These are phyloP conservation scores for Pyrenophora tritici-repentis DNA, from an alignment of 2,329 filamentous ascomycete genomes.

Conservation along the genomic window DNA sequence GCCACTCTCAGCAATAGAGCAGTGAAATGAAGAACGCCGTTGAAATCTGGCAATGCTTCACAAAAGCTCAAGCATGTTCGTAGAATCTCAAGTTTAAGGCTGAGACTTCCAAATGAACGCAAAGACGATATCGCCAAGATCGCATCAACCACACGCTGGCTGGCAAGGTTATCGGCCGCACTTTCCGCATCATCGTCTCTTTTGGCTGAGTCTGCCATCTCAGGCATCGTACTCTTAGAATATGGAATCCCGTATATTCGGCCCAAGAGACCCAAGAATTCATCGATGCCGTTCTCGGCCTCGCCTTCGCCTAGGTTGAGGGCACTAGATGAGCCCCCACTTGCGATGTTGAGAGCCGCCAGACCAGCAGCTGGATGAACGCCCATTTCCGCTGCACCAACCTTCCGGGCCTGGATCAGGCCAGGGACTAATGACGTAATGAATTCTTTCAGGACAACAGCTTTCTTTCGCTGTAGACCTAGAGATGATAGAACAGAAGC, in stretches of 20 bases:
- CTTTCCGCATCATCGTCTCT: constrained; percentile 8
- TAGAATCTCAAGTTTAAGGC: constrained; percentile 83
- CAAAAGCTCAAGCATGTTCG: constrained; percentile 91
- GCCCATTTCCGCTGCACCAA: constrained; percentile 93
- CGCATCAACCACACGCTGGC: constrained; percentile 52
- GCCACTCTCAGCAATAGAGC: constrained; percentile 81
- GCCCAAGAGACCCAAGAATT: constrained; percentile 49
- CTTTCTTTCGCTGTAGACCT: constrained; percentile 85
- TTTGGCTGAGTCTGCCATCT: constrained; percentile 13
- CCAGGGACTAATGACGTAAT: constrained; percentile 81
- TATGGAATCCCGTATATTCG: constrained; percentile 51
- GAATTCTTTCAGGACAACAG: constrained; percentile 84
- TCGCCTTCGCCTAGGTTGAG: constrained; percentile 57
- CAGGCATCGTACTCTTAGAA: constrained; percentile 26
- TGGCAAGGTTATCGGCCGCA: constrained; percentile 31
- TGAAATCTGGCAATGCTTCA: constrained; percentile 89
- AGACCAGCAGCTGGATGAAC: constrained; percentile 92
- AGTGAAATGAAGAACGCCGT: constrained; percentile 86
- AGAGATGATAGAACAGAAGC: constrained; percentile 81
- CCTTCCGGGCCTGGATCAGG: constrained; percentile 85
- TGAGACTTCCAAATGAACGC: constrained; percentile 72
- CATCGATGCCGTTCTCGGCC: constrained; percentile 48
- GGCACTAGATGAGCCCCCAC: constrained; percentile 72
- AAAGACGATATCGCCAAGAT: constrained; percentile 62
- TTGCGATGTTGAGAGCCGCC: constrained; percentile 65